These are phyloP conservation scores for Noccaea bulbosa DNA, from an alignment of 345 rosid species.

Conservation along the genomic window DNA sequence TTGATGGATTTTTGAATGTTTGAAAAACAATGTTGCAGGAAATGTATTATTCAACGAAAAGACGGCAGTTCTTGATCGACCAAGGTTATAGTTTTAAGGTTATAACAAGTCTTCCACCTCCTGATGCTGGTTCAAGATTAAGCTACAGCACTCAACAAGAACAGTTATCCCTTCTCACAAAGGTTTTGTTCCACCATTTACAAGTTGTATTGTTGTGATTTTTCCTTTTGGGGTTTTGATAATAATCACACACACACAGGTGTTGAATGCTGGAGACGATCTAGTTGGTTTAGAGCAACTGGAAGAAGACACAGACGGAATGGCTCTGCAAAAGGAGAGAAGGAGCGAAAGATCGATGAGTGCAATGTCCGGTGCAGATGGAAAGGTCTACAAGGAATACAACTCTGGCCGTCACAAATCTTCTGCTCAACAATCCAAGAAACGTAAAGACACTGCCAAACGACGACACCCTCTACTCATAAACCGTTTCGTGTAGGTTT, in stretches of 20 bases:
- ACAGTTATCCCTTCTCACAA: slow-evolving; percentile 71
- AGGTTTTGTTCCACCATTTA: slow-evolving; percentile 29
- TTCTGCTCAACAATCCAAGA: slow-evolving; percentile 60
- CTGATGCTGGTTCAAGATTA: slow-evolving; percentile 77
- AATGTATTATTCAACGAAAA: slow-evolving; percentile 89
- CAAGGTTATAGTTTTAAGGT: slow-evolving; percentile 98
- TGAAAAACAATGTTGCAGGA: slow-evolving; percentile 55
- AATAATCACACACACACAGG: slow-evolving; percentile 37
- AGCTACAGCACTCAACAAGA: slow-evolving; percentile 70
- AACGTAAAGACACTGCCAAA: slow-evolving; percentile 85
- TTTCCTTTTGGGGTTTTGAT: neutral
- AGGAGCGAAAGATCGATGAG: slow-evolving; percentile 73
- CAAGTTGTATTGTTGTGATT: neutral
- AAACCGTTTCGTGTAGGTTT: slow-evolving; percentile 43
- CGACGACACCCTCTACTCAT: slow-evolving; percentile 75
- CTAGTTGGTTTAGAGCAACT: slow-evolving; percentile 80
- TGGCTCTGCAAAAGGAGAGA: slow-evolving; percentile 75
- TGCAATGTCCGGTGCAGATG: slow-evolving; percentile 84
- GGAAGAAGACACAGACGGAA: slow-evolving; percentile 91
- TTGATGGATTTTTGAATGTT: neutral
- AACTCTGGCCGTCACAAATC: slow-evolving; percentile 48
- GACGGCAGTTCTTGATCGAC: slow-evolving; percentile 92
- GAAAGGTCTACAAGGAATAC: slow-evolving; percentile 93
- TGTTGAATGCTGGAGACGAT: slow-evolving; percentile 85
- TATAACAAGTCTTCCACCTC: slow-evolving; percentile 89